A percentile compares a stretch with the other conserved stretches of the same genome.
Conservation (phyloP, 371 early-diverging fungal genomes). For the Capniomyces stellatus region DNA sequence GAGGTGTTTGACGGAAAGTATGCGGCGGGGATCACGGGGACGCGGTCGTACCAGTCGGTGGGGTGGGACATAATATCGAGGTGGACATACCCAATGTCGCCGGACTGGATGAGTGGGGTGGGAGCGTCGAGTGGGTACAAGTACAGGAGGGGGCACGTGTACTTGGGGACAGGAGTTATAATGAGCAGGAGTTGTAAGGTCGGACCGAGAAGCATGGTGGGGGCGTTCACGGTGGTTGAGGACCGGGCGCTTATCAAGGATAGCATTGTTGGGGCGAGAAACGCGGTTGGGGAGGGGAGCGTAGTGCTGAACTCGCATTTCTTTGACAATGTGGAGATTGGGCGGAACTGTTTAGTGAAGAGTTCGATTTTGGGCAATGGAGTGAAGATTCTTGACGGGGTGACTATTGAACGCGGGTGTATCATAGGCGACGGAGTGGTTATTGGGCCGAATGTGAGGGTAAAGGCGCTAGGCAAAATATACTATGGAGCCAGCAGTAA, state of each 20-base stretch:
- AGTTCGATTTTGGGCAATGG: constrained; percentile 55
- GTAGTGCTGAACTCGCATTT: constrained; percentile 60
- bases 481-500: constrained; percentile 31
- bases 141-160: constrained; percentile 58
- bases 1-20: constrained; percentile 29
- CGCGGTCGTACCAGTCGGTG: constrained; percentile 67
- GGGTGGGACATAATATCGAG: constrained; percentile 74
- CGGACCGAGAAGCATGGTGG: constrained; percentile 68
- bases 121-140: constrained; percentile 44
- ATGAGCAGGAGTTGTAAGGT: constrained; percentile 53
- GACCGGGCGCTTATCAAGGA: constrained; percentile 47
- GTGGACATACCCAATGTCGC: constrained; percentile 86
- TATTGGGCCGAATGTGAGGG: constrained; percentile 52
- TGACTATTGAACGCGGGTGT: constrained; percentile 44
- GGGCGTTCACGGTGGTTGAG: constrained; percentile 53
- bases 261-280: constrained; percentile 68
- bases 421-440: constrained; percentile 40
- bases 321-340: constrained; percentile 60
- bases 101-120: constrained; percentile 53
- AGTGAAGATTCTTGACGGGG: constrained; percentile 42
- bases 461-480: constrained; percentile 41
- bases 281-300: constrained; percentile 61
- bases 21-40: constrained; percentile 62
- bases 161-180: constrained; percentile 59
- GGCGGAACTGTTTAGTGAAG: constrained; percentile 38